Evolutionary conservation across 2,329 filamentous ascomycete genomes (phyloP).

Genomic region (Clonostachys chloroleuca): DNA sequence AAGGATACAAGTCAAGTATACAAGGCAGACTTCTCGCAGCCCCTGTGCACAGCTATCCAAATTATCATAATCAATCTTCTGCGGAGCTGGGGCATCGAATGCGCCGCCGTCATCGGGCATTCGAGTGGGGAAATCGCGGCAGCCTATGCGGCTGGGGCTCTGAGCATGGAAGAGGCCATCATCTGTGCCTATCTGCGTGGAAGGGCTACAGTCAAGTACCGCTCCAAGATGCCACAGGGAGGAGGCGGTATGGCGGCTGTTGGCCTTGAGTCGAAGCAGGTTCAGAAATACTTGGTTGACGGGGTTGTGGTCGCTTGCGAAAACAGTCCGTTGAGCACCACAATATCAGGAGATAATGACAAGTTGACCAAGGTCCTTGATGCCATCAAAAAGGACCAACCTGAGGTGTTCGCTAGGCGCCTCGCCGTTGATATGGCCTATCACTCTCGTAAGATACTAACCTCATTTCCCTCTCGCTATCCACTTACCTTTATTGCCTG

Average conservation of each 20-base stretch:
- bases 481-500: not conserved
- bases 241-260: conserved; percentile 5
- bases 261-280: conserved; percentile 17
- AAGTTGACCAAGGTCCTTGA: conserved; percentile 10
- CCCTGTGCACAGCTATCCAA: conserved; percentile 28
- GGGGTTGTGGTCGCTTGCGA: conserved; percentile 7
- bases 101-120: conserved; percentile 27
- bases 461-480: conserved; percentile 9
- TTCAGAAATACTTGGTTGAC: conserved; percentile 14
- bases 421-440: conserved; percentile 33
- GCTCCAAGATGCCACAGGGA: conserved; percentile 9
- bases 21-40: conserved; percentile 15
- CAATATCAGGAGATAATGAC: not conserved
- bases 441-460: conserved; percentile 11
- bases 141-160: conserved; percentile 27
- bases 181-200: conserved; percentile 1
- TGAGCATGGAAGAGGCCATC: conserved; percentile 6
- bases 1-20: not conserved
- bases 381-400: conserved; percentile 9
- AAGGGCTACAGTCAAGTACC: conserved; percentile 13
- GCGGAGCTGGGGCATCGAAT: conserved; percentile 15
- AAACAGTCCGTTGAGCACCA: not conserved
- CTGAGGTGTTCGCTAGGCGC: conserved; percentile 16
- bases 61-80: conserved; percentile 32
- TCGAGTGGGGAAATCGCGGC: conserved; percentile 34